phyloP scores from a whole-genome alignment of 768 basidiomycete species.

The Candolleomyces efflorescens region DNA sequence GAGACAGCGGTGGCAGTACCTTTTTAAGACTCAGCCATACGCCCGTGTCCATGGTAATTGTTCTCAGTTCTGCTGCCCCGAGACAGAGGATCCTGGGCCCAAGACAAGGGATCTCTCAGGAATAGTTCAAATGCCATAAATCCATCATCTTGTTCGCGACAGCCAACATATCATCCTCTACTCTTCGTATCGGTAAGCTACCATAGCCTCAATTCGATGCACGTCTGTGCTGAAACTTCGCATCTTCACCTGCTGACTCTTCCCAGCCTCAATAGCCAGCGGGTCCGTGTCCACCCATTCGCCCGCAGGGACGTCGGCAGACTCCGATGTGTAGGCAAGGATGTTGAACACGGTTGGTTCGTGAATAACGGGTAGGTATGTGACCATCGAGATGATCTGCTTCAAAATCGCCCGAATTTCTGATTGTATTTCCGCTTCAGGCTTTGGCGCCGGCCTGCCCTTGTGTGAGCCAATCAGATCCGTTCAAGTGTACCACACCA shows the following conservation, averaged over 20 bases:
- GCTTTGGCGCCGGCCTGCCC: constrained; percentile 53
- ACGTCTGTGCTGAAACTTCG: constrained; percentile 96
- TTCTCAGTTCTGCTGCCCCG: constrained; percentile 1
- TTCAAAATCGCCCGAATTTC: constrained; percentile 98
- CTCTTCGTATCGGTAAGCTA: constrained; percentile 92
- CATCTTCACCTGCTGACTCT: constrained; percentile 92
- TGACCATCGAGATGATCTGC: constrained; percentile 96
- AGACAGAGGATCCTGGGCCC: not conserved
- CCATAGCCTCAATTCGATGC: constrained; percentile 98
- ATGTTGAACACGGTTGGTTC: constrained; percentile 98
- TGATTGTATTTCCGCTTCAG: constrained; percentile 88
- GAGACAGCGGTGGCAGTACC: not conserved
- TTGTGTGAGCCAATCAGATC: constrained; percentile 2
- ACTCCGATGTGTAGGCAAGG: constrained; percentile 89
- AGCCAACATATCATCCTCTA: constrained; percentile 28
- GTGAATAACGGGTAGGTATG: constrained; percentile 93
- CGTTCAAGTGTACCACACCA: constrained; percentile 7
- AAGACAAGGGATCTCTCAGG: not conserved
- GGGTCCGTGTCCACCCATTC: constrained; percentile 98
- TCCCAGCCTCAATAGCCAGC: constrained; percentile 86
- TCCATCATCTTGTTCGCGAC: no score
- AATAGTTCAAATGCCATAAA: not conserved
- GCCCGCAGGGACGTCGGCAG: constrained; percentile 85
- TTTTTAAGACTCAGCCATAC: constrained; percentile 1
- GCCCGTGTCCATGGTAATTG: constrained; percentile 22